These are phyloP conservation scores for Coemansia sp. DNA, from an alignment of 192 early-diverging fungal genomes.

Conservation along the genomic window DNA sequence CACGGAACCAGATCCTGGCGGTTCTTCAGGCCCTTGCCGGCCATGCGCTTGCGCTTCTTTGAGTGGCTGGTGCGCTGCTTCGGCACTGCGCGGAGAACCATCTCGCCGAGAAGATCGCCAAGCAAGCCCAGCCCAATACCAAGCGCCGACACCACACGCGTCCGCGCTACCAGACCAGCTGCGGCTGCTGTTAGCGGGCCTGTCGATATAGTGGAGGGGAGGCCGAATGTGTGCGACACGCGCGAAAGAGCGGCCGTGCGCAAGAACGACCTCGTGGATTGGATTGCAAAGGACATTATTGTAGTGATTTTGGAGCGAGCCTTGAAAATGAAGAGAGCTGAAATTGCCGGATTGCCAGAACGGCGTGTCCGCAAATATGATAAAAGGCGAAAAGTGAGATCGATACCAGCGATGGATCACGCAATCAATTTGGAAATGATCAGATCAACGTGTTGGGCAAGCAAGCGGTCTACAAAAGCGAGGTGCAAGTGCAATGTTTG, in stretches of 20 bases:
- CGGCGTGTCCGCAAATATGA: no score
- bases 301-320: background rate
- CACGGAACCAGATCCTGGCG: slow-evolving; percentile 68
- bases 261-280: slow-evolving; percentile 16
- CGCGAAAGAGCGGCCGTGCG: slow-evolving; percentile 19
- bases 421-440: no score
- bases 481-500: no score
- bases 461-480: no score
- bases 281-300: slow-evolving; percentile 30
- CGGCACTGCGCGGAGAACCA: slow-evolving; percentile 78
- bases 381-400: no score
- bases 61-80: slow-evolving; percentile 92
- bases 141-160: slow-evolving; percentile 11
- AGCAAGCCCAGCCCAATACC: slow-evolving; percentile 30
- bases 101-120: slow-evolving; percentile 51
- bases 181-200: background rate
- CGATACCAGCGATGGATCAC: no score
- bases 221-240: slow-evolving; percentile 6
- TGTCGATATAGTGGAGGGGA: background rate
- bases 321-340: background rate
- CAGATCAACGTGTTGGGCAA: no score
- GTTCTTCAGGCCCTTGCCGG: slow-evolving; percentile 72
- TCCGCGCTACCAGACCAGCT: slow-evolving; percentile 8
- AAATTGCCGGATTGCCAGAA: no score
- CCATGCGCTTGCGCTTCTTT: slow-evolving; percentile 81